phyloP scores from a whole-genome alignment of 305 asterid species.

The Euphrasia arctica region DNA sequence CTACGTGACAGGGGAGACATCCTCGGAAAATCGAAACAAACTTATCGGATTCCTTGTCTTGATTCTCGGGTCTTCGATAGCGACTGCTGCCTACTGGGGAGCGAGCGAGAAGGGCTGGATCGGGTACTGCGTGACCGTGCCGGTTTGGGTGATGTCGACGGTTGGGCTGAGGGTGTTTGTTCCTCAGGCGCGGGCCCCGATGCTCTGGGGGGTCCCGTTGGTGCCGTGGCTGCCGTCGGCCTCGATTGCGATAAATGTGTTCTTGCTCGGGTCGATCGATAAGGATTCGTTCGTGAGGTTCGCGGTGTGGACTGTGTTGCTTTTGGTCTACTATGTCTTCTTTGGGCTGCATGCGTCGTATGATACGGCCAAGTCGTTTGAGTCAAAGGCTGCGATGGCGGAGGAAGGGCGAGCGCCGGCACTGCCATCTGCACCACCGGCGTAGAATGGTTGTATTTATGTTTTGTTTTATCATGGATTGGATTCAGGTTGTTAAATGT shows the following conservation, averaged over 20 bases:
- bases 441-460: too few relatives aligned
- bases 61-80: constrained; percentile 51
- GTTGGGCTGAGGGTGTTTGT: constrained; percentile 37
- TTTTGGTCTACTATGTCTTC: constrained; percentile 50
- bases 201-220: constrained; percentile 74
- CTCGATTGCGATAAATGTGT: constrained; percentile 61
- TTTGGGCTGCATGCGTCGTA: constrained; percentile 73
- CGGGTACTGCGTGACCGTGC: constrained; percentile 46
- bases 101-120: constrained; percentile 44
- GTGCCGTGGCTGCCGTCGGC: constrained; percentile 81
- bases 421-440: neutral
- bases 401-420: constrained; percentile 37
- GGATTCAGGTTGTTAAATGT: too few relatives aligned
- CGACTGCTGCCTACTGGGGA: constrained; percentile 60
- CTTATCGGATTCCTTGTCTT: constrained; percentile 32
- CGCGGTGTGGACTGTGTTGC: constrained; percentile 41
- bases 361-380: constrained; percentile 56
- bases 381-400: constrained; percentile 25
- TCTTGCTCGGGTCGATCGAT: constrained; percentile 62
- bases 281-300: constrained; percentile 51
- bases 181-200: constrained; percentile 55
- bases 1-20: constrained; percentile 55
- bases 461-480: too few relatives aligned
- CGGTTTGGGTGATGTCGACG: constrained; percentile 51
- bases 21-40: constrained; percentile 38